Evolutionary conservation across 169 alveolate genomes (phyloP).

Genomic region (Plasmodium inui): DNA sequence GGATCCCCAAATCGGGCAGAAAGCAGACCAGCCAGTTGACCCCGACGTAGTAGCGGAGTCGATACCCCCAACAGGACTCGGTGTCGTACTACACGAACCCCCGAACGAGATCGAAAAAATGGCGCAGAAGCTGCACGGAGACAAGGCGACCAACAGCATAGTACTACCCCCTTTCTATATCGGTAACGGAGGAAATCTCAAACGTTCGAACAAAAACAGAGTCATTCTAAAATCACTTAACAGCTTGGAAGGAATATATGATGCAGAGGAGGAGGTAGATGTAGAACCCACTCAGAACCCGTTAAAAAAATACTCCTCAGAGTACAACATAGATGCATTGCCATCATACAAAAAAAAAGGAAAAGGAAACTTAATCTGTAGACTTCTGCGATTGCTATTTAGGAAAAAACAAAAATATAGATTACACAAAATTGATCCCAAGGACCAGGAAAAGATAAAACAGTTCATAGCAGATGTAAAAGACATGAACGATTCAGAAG

Average conservation of each 20-base stretch:
- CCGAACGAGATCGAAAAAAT: neutral
- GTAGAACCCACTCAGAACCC: neutral
- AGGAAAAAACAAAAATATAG: slow-evolving; percentile 31
- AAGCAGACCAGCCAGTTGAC: neutral
- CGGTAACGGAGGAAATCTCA: neutral
- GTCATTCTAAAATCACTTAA: slow-evolving; percentile 22
- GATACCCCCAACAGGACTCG: neutral
- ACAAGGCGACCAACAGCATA: neutral
- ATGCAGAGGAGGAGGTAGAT: neutral
- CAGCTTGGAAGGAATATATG: neutral
- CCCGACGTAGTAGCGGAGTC: neutral
- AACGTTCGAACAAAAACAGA: neutral
- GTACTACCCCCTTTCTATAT: neutral
- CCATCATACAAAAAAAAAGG: neutral
- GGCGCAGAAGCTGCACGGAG: neutral
- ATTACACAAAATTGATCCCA: neutral
- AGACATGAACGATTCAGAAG: neutral
- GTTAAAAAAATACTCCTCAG: slow-evolving; percentile 10
- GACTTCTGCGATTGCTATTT: neutral
- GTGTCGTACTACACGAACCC: neutral
- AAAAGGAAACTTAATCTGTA: neutral
- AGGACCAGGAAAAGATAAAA: neutral
- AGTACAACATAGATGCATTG: neutral
- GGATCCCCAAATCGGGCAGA: too few relatives aligned
- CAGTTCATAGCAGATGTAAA: slow-evolving; percentile 18